Base-by-base conservation (phyloP, 2,329 filamentous ascomycete genomes). In the Ceratocystis ficicola region DNA sequence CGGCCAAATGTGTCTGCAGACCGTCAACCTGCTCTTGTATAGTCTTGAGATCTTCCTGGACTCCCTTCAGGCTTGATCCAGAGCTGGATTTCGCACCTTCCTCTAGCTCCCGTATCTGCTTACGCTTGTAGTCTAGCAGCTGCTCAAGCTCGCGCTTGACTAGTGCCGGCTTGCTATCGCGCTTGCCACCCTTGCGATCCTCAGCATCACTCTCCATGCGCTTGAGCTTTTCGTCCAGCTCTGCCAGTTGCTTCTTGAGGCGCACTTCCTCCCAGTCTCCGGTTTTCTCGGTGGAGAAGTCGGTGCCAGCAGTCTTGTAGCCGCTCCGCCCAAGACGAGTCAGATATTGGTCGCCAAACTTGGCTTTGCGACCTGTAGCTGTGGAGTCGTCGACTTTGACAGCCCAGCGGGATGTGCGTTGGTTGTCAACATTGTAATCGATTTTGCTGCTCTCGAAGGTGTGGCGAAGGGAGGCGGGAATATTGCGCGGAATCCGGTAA, bases 251-350 rank as follows among this genome's bases (percentile, higher is more conserved):
- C 74, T 94, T 92, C 81, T 95, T 93, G 70, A 99, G 81, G 65
- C 92, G 84, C 57, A 97, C 94, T 76, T 97, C 94, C 76, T 99
- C 94, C 91, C 94, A 97, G 74, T 99, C 94, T 72, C 95, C 93
- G 68, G 88, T 89, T 74, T 91, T 89, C 69, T 89, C 88, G 46
- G 83, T 81, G 67, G 86, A 88, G 74, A 97, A 97, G 77, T 99
- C 92, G 1, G 94, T 99, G 30, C 94, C 94, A 50, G 87, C 80
- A 7, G 88, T 84, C 73, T 89, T 87, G 77, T 94, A 93, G 67
- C 83, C 86, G 70, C 87, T 86, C 72, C 92, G 88, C 64, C 94
- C 94, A 48, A 99, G 81, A 12, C 94, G 86, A 68, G 89, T 95
- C 66, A 99, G 83, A 76, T 97, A 99, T 69, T 95, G 89, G 75